These are phyloP conservation scores for Pseudozyma flocculosa DNA, from an alignment of 1,284 basidiomycete species.

Conservation along the genomic window DNA sequence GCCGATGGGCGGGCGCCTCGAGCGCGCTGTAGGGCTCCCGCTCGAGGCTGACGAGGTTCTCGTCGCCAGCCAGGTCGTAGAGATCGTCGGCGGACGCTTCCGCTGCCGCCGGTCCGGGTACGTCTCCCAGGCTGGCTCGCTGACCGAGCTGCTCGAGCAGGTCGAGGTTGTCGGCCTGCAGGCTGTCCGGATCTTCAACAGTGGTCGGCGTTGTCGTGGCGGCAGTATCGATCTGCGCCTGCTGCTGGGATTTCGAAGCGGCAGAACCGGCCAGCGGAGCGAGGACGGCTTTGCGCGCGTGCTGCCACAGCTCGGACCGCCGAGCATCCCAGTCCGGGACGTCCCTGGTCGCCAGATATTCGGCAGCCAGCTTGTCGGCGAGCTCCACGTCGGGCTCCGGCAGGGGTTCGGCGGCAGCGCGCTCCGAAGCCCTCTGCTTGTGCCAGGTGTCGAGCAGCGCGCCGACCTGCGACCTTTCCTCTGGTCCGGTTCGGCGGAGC, in stretches of 20 bases:
- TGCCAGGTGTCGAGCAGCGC: constrained; percentile 23
- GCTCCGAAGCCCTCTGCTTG: neutral
- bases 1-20: neutral
- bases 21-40: neutral
- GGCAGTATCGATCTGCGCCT: no score
- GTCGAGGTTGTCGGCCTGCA: neutral
- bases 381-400: neutral
- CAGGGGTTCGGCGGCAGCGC: neutral
- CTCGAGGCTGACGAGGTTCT: neutral
- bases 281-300: neutral
- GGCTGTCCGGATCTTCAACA: neutral
- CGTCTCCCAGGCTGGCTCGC: no score
- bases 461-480: constrained; percentile 22
- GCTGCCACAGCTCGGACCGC: neutral
- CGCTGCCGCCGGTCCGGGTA: no score
- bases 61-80: neutral
- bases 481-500: constrained; percentile 8
- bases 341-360: neutral
- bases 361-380: neutral
- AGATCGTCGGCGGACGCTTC: neutral
- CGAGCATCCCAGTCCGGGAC: neutral
- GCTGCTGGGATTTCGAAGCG: neutral
- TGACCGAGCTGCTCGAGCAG: neutral
- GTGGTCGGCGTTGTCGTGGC: neutral
- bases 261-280: neutral